Conservation (phyloP, 2,329 filamentous ascomycete species). For the Xylaria sp. region DNA sequence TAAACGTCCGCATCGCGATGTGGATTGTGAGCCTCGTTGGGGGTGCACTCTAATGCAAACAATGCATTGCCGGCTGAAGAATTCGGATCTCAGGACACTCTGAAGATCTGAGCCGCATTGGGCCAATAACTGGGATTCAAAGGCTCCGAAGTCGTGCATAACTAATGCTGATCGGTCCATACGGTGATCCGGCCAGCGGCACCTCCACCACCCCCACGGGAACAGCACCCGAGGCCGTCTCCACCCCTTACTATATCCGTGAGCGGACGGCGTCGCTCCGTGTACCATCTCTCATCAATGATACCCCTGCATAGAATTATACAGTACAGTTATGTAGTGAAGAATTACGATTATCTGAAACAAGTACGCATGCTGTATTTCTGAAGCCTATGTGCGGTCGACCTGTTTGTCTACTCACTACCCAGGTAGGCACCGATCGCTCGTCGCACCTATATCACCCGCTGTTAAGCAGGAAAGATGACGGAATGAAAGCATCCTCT, state of each 20-base stretch:
- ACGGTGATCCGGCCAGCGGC: slow-evolving; percentile 8
- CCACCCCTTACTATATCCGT: slow-evolving; percentile 32
- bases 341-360: slow-evolving; percentile 10
- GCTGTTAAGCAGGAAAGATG: not conserved
- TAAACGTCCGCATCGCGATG: slow-evolving; percentile 90
- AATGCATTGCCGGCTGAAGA: not conserved
- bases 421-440: too few species aligned
- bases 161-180: slow-evolving; percentile 7
- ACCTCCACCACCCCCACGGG: slow-evolving; percentile 1
- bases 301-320: slow-evolving; percentile 43
- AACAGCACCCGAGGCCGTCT: not conserved
- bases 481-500: slow-evolving; percentile 27
- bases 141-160: slow-evolving; percentile 25
- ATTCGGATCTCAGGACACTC: not conserved
- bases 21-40: slow-evolving; percentile 90
- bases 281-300: slow-evolving; percentile 40
- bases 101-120: slow-evolving; percentile 21
- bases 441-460: not conserved
- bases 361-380: not conserved
- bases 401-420: not conserved
- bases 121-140: slow-evolving; percentile 4
- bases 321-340: slow-evolving; percentile 29
- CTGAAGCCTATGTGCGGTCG: not conserved
- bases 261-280: slow-evolving; percentile 39
- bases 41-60: slow-evolving; percentile 74